Base-by-base conservation (phyloP, 805 yeast genomes). In the Candida silvicultrix region DNA sequence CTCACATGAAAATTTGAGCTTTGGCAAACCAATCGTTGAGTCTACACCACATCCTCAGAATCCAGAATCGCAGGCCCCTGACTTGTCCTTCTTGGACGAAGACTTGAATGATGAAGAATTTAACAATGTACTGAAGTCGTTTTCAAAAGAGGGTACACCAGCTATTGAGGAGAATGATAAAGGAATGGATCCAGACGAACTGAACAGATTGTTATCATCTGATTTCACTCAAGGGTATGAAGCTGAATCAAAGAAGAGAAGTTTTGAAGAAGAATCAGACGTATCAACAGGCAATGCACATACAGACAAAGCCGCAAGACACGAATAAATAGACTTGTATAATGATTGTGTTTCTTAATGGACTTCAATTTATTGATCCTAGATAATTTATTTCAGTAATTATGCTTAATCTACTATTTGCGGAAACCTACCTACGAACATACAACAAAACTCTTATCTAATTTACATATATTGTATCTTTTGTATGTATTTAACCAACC, bases 101-200 rank as follows among this genome's bases (percentile, higher is more conserved):
- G 50, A 51, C 15, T 36, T 53, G 18, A 41, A 56, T 37, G 64
- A 58, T 44, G 54, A 55, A 4, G 64, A 59, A 38, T 56, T 59
- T 29, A 56, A 56, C 32, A 51, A 52, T 38, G 62, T 58, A 15
- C 32, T 59, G n/a, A 49, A 56, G 38, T 56, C 62, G 2, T 44
- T 58, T 5, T 58, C 62, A 7, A 57, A 46, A 38, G 62, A 58
- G 29, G 51, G 53, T 1, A 59, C 64, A 2, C 64, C 64, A 5
- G 58, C 47, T n/a, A n/a, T 54, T 2, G 55, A 49, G 12, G 53
- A 43, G 21, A 36, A 39, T 7, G 47, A 37, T 10, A 48, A 52
- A 16, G 48, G 42, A 10, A 43, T 54, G 46, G 56, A 58, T 46
- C 58, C 56, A 25, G 64, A 57, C 6, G 64, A 59, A 40, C 31